phyloP scores from a whole-genome alignment of 495 filamentous ascomycete genomes.

The Penicillium atrosanguineum region DNA sequence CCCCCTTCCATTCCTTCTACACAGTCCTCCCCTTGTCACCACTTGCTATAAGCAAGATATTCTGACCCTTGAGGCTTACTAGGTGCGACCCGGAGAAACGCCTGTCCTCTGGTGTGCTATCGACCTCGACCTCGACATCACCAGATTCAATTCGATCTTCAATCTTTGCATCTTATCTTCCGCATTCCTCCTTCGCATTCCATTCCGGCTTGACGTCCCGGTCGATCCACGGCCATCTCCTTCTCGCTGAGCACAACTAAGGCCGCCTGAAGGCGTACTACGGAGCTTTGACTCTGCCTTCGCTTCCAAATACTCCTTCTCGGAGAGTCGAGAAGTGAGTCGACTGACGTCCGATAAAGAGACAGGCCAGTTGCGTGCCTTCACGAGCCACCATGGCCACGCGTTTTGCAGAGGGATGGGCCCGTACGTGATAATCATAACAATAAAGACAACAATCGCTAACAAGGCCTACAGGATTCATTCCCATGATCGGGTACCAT shows the following conservation, averaged over 20 bases:
- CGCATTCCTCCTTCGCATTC: conserved; percentile 32
- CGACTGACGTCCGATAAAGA: conserved; percentile 17
- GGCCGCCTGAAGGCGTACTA: conserved; percentile 1
- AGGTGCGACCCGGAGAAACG: conserved; percentile 23
- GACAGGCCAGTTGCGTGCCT: conserved; percentile 9
- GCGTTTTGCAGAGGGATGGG: conserved; percentile 25
- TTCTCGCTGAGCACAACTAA: background rate
- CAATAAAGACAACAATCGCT: background rate
- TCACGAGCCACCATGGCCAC: conserved; percentile 29
- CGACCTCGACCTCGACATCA: conserved; percentile 2
- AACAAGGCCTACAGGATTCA: conserved; percentile 57
- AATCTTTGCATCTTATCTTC: conserved; percentile 11
- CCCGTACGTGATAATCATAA: conserved; percentile 27
- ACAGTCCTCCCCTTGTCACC: conserved; percentile 25
- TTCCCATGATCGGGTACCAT: conserved; percentile 97
- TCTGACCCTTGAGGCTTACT: conserved; percentile 27
- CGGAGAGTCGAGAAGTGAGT: conserved; percentile 49
- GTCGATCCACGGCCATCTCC: conserved; percentile 1
- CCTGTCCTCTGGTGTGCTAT: conserved; percentile 3
- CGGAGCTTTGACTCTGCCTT: conserved; percentile 7
- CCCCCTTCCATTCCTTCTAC: conserved; percentile 32
- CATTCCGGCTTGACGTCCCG: conserved; percentile 20
- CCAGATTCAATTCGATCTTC: conserved; percentile 5
- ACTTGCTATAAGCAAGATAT: conserved; percentile 12
- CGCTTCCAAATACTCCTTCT: conserved; percentile 40